A percentile compares a stretch with the other conserved stretches of the same genome.
phyloP scores from a whole-genome alignment of 352 stramenopile genomes.

The Pythium rishiriense region DNA sequence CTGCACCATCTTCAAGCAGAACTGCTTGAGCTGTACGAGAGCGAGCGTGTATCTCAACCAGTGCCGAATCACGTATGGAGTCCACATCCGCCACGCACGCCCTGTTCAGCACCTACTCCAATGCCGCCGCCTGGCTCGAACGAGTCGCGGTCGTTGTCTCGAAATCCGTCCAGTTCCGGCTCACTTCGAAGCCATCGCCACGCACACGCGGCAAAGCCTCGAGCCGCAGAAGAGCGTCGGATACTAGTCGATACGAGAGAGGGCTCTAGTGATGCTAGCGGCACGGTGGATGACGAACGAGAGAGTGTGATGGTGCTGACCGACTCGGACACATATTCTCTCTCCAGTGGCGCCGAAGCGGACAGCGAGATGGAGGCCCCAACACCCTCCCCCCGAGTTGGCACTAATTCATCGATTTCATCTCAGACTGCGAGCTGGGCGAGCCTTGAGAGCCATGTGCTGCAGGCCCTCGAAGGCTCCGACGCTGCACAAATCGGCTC shows the following conservation, averaged over 20 bases:
- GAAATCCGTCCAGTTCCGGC: not conserved
- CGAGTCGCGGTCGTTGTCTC: not conserved
- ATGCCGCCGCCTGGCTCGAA: not conserved
- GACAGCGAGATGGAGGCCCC: conserved; percentile 10
- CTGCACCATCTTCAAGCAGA: conserved; percentile 37
- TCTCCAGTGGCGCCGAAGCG: conserved; percentile 14
- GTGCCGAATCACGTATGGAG: conserved; percentile 20
- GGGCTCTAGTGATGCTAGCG: not conserved
- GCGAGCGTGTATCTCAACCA: not conserved
- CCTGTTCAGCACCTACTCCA: not conserved
- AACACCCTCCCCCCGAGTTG: not conserved
- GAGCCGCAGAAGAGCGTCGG: not conserved
- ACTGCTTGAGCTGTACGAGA: conserved; percentile 23
- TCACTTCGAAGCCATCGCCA: conserved; percentile 5
- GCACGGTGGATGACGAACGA: not conserved
- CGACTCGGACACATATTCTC: conserved; percentile 18
- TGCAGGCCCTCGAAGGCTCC: conserved; percentile 9
- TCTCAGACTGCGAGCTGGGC: conserved; percentile 12
- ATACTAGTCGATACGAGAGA: not conserved
- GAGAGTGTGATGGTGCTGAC: conserved; percentile 5
- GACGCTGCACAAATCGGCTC: not conserved
- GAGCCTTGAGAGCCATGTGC: conserved; percentile 23
- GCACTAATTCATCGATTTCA: not conserved
- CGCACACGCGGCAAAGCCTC: not conserved
- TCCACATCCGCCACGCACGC: conserved; percentile 12